These are phyloP conservation scores for Boletus bicolor DNA, from an alignment of 768 basidiomycete species.

Conservation along the genomic window DNA sequence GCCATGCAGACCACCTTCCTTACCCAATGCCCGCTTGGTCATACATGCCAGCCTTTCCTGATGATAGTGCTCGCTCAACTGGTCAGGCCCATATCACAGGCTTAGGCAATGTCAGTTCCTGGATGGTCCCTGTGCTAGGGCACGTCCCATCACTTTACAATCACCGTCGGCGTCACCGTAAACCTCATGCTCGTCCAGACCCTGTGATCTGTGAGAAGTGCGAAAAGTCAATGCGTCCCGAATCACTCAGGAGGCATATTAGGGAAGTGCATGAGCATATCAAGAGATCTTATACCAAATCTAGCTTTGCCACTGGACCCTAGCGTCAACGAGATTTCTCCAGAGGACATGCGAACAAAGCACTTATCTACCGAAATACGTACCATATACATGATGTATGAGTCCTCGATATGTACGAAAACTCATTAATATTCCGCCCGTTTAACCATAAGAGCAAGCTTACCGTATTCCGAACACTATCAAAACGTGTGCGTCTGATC, in stretches of 20 bases:
- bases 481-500: constrained; percentile 3
- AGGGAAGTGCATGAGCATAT: constrained; percentile 18
- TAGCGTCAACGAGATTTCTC: not conserved
- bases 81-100: not conserved
- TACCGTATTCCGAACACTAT: not conserved
- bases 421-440: not conserved
- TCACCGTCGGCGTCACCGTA: not conserved
- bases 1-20: not conserved
- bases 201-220: constrained; percentile 7
- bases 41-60: not conserved
- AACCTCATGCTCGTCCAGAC: not conserved
- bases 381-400: not conserved
- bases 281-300: constrained; percentile 12
- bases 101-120: not conserved
- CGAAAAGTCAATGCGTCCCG: constrained; percentile 11
- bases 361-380: not conserved
- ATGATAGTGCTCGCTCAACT: not conserved
- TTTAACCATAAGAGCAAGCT: not conserved
- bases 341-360: constrained; percentile 5
- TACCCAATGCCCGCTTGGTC: not conserved
- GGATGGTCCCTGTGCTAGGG: constrained; percentile 1
- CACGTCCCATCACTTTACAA: constrained; percentile 1
- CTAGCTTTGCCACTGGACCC: not conserved
- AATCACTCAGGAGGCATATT: constrained; percentile 19
- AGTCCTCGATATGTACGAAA: not conserved